Conservation (phyloP, 1,284 basidiomycete genomes). For the Inonotus hispidus region DNA sequence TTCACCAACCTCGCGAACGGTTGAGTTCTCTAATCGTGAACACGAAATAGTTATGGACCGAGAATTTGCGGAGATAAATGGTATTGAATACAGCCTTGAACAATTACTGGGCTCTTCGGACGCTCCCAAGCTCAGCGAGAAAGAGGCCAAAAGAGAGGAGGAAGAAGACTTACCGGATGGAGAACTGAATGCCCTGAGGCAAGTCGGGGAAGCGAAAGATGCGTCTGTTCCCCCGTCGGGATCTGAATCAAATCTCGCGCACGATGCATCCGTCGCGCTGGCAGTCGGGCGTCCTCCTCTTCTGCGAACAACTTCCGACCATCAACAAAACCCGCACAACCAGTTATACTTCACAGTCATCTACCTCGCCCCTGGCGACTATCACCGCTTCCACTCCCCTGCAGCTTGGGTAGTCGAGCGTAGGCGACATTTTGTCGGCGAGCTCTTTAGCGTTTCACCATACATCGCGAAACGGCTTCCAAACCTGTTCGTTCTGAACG, state of each 20-base stretch:
- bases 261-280: conserved; percentile 62
- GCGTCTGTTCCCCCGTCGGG: conserved; percentile 59
- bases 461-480: conserved; percentile 91
- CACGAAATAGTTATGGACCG: conserved; percentile 69
- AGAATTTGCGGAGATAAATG: conserved; percentile 95
- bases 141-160: conserved; percentile 4
- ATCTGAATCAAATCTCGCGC: conserved; percentile 44
- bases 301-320: conserved; percentile 39
- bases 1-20: conserved; percentile 32
- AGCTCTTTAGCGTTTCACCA: conserved; percentile 95
- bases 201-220: conserved; percentile 56
- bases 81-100: conserved; percentile 91
- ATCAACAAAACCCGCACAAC: conserved; percentile 61
- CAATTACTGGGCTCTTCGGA: conserved; percentile 59
- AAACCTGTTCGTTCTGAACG: conserved; percentile 95
- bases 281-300: conserved; percentile 56
- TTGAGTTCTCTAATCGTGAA: conserved; percentile 36
- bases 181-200: conserved; percentile 32
- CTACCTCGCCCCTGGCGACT: conserved; percentile 98
- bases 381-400: conserved; percentile 96
- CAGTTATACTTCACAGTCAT: conserved; percentile 91
- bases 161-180: conserved; percentile 30
- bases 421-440: conserved; percentile 90
- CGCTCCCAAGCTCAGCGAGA: conserved; percentile 11
- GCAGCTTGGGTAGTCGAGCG: conserved; percentile 97